Base-by-base conservation (phyloP, 768 basidiomycete species). In the Royoungia palumana region DNA sequence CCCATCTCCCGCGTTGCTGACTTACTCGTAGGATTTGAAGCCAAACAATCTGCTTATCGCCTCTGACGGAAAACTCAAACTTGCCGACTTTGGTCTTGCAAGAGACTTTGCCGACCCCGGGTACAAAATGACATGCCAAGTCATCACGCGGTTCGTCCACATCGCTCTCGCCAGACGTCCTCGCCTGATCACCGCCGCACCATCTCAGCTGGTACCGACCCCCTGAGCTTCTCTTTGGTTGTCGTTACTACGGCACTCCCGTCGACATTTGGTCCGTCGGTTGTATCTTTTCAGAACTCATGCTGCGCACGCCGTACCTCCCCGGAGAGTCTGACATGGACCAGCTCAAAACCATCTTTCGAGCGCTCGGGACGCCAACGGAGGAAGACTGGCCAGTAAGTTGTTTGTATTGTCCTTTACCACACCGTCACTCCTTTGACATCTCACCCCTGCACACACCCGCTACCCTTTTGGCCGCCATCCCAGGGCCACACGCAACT, bases 221-320 rank as follows among this genome's bases (percentile, higher is more conserved):
- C 5, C 94, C 96, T 14, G 95, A 99, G 66, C 79, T 99, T 10
- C 75, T 99, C 6, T 95, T 91, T 55, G 94, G 94, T 32, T 79
- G 88, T 46, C 77, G 94, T 21, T 89, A 90, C 66, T 97, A 99
- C 67, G 82, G 91, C 60, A 84, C 90, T 2, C 87, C 87, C 0
- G 93, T 96, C 49, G 95, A 99, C 67, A 82, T 93, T 27, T 99
- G 95, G 95, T 96, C 94, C 10, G 87, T 96, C 4, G 95, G 95
- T 1, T 96, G 94, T 56, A 99, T 99, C 55, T 95, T 98, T 61
- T 92, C 95, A 4, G 96, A 99, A 65, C 79, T 98, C 43, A 95
- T 98, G 88, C 74, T 98, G 28, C 83, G 96, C 14, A 93, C 89
- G 21, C 96, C 96, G 2, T 99, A 96, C 62, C 78, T 98, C 22